Conservation (phyloP, 306 rosid species). For the Inga laurina region DNA sequence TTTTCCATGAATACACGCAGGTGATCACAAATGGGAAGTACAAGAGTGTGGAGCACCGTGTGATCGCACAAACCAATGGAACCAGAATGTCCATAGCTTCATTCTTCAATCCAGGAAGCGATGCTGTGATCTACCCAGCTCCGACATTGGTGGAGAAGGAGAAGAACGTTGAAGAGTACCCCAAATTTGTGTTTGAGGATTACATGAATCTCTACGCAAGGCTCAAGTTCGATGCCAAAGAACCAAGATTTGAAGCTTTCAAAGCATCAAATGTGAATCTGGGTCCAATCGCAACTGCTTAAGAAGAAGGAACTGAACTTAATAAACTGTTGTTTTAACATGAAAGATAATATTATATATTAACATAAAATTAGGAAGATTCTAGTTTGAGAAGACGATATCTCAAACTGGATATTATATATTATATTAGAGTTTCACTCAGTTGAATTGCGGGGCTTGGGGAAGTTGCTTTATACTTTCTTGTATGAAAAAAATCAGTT, state of each 20-base stretch:
- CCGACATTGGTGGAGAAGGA: constrained; percentile 50
- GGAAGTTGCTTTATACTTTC: neutral
- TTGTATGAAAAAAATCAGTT: neutral
- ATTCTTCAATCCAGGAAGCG: neutral
- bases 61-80: neutral
- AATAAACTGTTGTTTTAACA: neutral
- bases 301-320: neutral
- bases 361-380: neutral
- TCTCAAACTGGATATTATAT: neutral
- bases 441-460: neutral
- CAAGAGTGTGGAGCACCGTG: constrained; percentile 10
- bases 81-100: constrained; percentile 10
- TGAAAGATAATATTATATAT: neutral
- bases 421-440: neutral
- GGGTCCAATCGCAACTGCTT: constrained; percentile 60
- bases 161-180: constrained; percentile 51
- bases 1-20: neutral
- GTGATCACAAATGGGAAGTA: constrained; percentile 12
- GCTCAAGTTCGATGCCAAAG: constrained; percentile 61
- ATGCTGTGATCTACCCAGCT: constrained; percentile 4
- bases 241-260: constrained; percentile 70
- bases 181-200: constrained; percentile 67
- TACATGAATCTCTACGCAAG: constrained; percentile 65
- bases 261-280: constrained; percentile 39
- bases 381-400: neutral